A percentile compares a stretch with the other conserved stretches of the same genome.
Conservation (phyloP, 2,329 filamentous ascomycete species). For the Fusarium sp. region DNA sequence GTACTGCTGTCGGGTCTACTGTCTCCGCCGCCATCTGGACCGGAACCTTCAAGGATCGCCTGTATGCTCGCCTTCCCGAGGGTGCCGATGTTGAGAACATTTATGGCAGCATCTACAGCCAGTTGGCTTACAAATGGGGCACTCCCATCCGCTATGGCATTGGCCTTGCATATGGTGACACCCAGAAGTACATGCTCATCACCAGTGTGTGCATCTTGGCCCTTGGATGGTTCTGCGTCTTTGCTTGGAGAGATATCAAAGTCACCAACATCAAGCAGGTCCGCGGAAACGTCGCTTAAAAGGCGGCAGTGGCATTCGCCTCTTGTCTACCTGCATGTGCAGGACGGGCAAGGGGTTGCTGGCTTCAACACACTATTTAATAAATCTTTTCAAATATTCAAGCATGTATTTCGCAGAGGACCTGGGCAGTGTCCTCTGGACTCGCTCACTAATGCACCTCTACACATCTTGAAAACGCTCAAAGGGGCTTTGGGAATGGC, state of each 20-base stretch:
- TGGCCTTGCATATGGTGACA: slow-evolving; percentile 68
- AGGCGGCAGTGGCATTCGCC: neutral
- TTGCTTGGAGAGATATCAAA: slow-evolving; percentile 64
- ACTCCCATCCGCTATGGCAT: slow-evolving; percentile 66
- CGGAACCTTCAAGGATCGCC: slow-evolving; percentile 64
- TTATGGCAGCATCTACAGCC: slow-evolving; percentile 64
- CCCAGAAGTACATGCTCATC: slow-evolving; percentile 65
- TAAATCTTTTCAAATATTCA: neutral
- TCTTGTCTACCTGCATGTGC: neutral
- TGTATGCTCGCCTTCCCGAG: slow-evolving; percentile 62
- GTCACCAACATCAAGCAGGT: slow-evolving; percentile 59
- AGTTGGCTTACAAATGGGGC: slow-evolving; percentile 65
- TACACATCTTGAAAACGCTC: neutral
- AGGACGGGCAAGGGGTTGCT: neutral
- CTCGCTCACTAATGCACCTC: neutral
- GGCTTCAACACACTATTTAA: neutral
- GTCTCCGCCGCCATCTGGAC: slow-evolving; percentile 49
- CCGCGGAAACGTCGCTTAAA: slow-evolving; percentile 53
- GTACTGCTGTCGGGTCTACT: slow-evolving; percentile 24
- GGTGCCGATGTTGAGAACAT: slow-evolving; percentile 51
- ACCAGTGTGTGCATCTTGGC: slow-evolving; percentile 58
- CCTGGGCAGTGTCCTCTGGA: neutral
- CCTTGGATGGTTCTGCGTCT: slow-evolving; percentile 51
- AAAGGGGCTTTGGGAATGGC: neutral
- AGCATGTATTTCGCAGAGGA: neutral